A percentile compares a stretch with the other conserved stretches of the same genome.
Evolutionary conservation across 176 grass and related monocot genomes (phyloP).

Genomic region (Oryza longistaminata): DNA sequence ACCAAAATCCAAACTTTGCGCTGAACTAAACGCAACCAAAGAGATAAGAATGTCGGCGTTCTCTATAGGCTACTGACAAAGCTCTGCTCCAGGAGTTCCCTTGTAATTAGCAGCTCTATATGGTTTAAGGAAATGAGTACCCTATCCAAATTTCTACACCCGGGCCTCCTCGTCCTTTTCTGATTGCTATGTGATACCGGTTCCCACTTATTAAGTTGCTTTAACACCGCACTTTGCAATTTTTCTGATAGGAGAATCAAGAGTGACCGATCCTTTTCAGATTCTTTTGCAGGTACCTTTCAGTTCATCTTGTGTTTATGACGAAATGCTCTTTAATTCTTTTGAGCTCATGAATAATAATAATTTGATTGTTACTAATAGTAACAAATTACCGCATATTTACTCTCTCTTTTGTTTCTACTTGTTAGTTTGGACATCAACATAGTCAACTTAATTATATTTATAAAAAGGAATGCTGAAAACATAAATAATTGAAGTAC

Average conservation of each 20-base stretch:
- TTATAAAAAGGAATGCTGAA: no score
- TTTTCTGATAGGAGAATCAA: neutral
- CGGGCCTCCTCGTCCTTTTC: neutral
- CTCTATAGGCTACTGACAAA: neutral
- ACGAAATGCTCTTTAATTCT: neutral
- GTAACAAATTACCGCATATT: neutral
- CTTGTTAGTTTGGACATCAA: neutral
- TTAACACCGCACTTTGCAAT: neutral
- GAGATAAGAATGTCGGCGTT: neutral
- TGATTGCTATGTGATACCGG: neutral
- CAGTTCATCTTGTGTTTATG: neutral
- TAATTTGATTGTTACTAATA: neutral
- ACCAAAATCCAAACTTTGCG: no score
- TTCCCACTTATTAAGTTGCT: neutral
- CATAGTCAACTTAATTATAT: no score
- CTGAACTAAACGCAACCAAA: no score
- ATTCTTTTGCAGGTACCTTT: neutral
- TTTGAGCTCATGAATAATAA: neutral
- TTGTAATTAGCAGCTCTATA: neutral
- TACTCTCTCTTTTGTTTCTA: no score
- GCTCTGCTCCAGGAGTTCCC: neutral
- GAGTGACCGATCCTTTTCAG: neutral
- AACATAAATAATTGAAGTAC: neutral
- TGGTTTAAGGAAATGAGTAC: neutral
- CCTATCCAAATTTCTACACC: neutral